Evolutionary conservation across 257 asterid species (phyloP), one percentile per base, ranked within the genome.

Genomic region (Lycium barbarum): DNA sequence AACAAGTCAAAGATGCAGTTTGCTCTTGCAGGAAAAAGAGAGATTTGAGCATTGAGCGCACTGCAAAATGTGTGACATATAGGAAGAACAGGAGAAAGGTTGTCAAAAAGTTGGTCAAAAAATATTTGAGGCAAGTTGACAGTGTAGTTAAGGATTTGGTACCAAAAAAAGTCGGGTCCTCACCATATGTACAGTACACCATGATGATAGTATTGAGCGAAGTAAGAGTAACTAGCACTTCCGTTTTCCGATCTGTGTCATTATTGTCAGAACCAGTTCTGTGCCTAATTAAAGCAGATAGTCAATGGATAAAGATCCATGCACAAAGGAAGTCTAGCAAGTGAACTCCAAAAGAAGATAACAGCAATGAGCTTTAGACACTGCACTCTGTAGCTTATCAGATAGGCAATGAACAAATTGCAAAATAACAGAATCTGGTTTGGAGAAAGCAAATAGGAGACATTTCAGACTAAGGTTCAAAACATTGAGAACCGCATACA

Each of bases 401-500:
- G 65, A 58, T 58, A 18, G 65, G 26, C 9, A 58, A 58, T 17
- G 33, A 58, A 58, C 65, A 58, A 54, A 58, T 18, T 58, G 26
- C 33, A 58, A 57, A 58, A 18, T 58, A 58, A 18, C 65, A 58
- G 26, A 58, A 58, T 58, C 65, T 18, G 26, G 65, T 7, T 58
- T 18, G 6, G 65, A 58, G 3, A 58, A 58, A 79, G 81, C 38
- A 84, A 59, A 49, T 18, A 83, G 91, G 87, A 85, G 88, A 62
- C 3, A 15, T 80, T 88, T 84, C 88, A 86, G 33, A 43, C 57
- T 79, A 10, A 38, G 38, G 38, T 83, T 79, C 83, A 80, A 80
- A 71, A 79, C 36, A 38, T 83, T 12, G 91, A 88, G 83, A 86
- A 81, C 82, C 63, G 63, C 43, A 59, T 88, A 62, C 87, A 88